Conservation (phyloP, 176 grass and related monocot species). For the Tillandsia leiboldiana region DNA sequence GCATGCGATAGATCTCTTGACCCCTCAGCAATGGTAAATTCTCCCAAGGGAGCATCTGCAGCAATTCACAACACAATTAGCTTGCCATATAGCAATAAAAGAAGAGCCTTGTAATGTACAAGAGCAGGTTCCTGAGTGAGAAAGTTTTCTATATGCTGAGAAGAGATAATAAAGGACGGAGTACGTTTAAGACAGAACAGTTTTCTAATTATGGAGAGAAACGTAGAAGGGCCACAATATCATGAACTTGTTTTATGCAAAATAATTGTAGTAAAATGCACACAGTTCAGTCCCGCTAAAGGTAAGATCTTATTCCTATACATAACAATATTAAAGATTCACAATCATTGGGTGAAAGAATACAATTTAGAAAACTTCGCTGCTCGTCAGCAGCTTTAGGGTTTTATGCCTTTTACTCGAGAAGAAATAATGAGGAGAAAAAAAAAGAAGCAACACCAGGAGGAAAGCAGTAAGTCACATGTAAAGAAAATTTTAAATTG, state of each 20-base stretch:
- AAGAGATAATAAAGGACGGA: no score
- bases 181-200: no score
- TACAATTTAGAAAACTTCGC: no score
- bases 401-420: no score
- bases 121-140: background rate
- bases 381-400: no score
- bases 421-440: no score
- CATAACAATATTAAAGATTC: background rate
- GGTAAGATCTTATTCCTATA: background rate
- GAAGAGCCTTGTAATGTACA: background rate
- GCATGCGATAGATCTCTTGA: conserved; percentile 92
- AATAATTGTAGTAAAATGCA: background rate
- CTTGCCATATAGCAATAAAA: conserved; percentile 13
- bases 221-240: background rate
- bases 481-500: no score
- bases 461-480: no score
- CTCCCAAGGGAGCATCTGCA: conserved; percentile 96
- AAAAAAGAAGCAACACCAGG: no score
- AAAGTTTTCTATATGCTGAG: no score
- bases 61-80: conserved; percentile 10
- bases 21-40: conserved; percentile 60
- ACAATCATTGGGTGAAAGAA: no score
- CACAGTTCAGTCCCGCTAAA: background rate
- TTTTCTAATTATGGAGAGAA: no score
- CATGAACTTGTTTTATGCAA: background rate